Percentiles rank a stretch among this genome's conserved stretches.
Conservation (phyloP, 768 basidiomycete genomes). For the Mycena filopes region DNA sequence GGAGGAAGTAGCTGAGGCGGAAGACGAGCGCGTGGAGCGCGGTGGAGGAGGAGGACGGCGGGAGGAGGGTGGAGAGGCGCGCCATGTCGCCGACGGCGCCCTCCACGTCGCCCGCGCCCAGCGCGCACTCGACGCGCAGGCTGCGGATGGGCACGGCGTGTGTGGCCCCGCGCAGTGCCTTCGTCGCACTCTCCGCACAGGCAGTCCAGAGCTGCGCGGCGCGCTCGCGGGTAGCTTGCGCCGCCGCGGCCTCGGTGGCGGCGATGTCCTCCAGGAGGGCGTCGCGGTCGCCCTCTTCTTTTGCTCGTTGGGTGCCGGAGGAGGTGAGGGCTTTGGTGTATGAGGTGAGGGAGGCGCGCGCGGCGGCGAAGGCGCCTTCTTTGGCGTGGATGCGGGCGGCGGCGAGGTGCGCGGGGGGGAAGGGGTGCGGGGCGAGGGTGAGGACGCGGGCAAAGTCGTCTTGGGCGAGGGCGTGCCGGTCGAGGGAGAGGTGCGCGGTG, state of each 20-base stretch:
- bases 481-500: constrained; percentile 86
- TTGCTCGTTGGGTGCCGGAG: no score
- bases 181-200: constrained; percentile 81
- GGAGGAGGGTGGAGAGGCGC: constrained; percentile 42
- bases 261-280: constrained; percentile 69
- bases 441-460: constrained; percentile 91
- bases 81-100: constrained; percentile 88
- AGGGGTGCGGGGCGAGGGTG: constrained; percentile 79
- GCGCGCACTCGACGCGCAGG: constrained; percentile 79
- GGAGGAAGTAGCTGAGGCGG: constrained; percentile 84
- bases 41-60: no score
- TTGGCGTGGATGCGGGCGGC: constrained; percentile 86
- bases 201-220: constrained; percentile 81
- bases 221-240: constrained; percentile 72
- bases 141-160: constrained; percentile 76
- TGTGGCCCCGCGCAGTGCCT: constrained; percentile 76
- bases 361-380: constrained; percentile 78
- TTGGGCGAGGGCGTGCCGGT: constrained; percentile 76
- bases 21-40: constrained; percentile 76
- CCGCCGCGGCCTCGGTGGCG: constrained; percentile 67
- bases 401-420: constrained; percentile 86
- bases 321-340: constrained; percentile 70
- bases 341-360: constrained; percentile 63
- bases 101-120: constrained; percentile 85
- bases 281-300: constrained; percentile 55